A percentile compares a stretch with the other conserved stretches of the same genome.
phyloP scores from a whole-genome alignment of 495 filamentous ascomycete genomes.

The Penicillium cinerascens region DNA sequence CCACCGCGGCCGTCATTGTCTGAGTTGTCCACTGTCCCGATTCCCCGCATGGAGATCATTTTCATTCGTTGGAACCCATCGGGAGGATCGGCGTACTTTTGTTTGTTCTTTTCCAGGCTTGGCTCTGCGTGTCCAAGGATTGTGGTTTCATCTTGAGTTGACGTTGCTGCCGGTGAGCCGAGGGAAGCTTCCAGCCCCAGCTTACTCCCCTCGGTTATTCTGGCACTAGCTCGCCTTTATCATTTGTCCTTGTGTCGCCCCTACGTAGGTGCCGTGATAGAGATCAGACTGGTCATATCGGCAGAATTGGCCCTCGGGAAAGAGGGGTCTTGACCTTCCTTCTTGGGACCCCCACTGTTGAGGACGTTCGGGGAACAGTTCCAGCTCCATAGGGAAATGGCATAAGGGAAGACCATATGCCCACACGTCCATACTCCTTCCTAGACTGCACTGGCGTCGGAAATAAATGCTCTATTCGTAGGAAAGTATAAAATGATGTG shows the following conservation, averaged over 20 bases:
- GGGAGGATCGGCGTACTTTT: neutral
- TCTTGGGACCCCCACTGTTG: no score
- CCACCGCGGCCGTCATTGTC: neutral
- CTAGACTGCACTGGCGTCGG: neutral
- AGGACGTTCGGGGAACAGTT: neutral
- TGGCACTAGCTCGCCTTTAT: no score
- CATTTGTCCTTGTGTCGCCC: no score
- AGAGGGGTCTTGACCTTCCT: no score
- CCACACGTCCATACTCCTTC: neutral
- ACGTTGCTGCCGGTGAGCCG: no score
- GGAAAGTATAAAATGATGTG: neutral
- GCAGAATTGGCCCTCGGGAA: no score
- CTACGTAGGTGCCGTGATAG: no score
- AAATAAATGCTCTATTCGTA: neutral
- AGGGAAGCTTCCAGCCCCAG: neutral
- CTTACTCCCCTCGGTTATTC: no score
- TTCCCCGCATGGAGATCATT: conserved; percentile 3
- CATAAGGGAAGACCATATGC: neutral
- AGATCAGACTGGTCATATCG: no score
- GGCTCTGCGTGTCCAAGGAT: neutral
- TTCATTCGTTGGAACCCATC: neutral
- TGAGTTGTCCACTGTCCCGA: neutral
- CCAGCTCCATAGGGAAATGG: neutral
- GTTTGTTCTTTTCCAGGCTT: neutral
- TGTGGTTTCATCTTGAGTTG: neutral